Base-by-base conservation (phyloP, 768 basidiomycete genomes). In the Collybia sp. region DNA sequence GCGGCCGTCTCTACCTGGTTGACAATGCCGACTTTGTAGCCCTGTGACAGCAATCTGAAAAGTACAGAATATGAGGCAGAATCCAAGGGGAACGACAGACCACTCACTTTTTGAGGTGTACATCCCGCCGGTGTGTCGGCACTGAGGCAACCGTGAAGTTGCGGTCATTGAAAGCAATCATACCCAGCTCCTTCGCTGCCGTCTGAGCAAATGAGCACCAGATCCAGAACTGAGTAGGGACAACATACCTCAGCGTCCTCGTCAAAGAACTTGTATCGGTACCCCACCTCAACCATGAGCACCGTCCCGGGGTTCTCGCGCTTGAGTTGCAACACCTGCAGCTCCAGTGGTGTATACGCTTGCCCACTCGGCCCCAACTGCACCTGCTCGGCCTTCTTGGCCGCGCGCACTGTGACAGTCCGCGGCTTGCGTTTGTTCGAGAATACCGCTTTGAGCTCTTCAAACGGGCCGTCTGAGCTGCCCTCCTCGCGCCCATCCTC, bases 1-100 rank as follows among this genome's bases (percentile, higher is more conserved):
- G 92, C 92, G 13, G 92, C 88, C 0, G 93, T 93, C 64, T 94
- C 92, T 1, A 74, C 77, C 58, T 94, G 93, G 17, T 80, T 72
- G 1, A 92, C 83, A 20, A 94, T 76, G 2, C 93, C 92, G 32
- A 93, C 90, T 62, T 87, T 84, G 59, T 90, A 71, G 0, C 91
- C 92, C 47, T 78, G 77, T 4, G 87, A 80, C 20, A 94, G 70
- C 12, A 94, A 70, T 50, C 91, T 67, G 17, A 18, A 17, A 19
- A 46, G 42, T 31, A 39, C 46, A 33, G 25, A 50, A 44, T 35
- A 2, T 4, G 33, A 25, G 45, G 15, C 31, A 35, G 11, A n/a
- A 19, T 33, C 3, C 10, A 10, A 10, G 10, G 30, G 40, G 30
- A 20, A 15, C 30, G 31, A 15, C 30, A 30, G 42, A 10, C 6